Evolutionary conservation across 192 early-diverging fungal species (phyloP).

Genomic region (Podila verticillata): DNA sequence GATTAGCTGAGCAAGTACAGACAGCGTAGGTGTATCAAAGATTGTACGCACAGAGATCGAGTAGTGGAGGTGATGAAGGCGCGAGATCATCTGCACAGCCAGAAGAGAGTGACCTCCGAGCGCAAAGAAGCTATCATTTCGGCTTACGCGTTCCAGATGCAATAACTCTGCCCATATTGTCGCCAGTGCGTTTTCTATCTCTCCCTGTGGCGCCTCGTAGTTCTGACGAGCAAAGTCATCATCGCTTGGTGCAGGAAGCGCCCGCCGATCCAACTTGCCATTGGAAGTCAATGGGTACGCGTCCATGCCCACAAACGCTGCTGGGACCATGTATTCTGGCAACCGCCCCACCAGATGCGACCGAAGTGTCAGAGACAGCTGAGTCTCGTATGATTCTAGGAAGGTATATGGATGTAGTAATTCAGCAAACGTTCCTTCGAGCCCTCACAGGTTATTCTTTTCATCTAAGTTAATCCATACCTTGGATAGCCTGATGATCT

Average conservation of each 20-base stretch:
- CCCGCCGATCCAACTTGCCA: conserved; percentile 42
- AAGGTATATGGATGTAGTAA: too few relatives aligned
- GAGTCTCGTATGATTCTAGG: too few relatives aligned
- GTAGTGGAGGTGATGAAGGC: background rate
- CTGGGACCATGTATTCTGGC: conserved; percentile 71
- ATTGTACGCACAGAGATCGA: background rate
- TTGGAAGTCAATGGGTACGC: conserved; percentile 16
- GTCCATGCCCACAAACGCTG: conserved; percentile 20
- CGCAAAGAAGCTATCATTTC: conserved; percentile 11
- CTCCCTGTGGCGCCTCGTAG: conserved; percentile 6
- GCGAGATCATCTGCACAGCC: background rate
- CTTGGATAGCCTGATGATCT: too few relatives aligned
- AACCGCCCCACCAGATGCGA: conserved; percentile 11
- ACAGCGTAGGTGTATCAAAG: background rate
- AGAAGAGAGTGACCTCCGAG: conserved; percentile 19
- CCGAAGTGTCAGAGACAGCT: background rate
- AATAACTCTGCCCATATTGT: background rate
- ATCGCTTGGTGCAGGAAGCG: conserved; percentile 13
- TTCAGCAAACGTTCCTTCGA: background rate
- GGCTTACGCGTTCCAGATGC: background rate
- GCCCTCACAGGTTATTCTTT: background rate
- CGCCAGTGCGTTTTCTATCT: background rate
- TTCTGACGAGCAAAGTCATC: background rate
- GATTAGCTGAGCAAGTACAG: background rate
- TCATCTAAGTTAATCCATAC: too few relatives aligned